Base-by-base conservation (phyloP, 1,284 basidiomycete species). In the Austroboletus novae-zelandiae region DNA sequence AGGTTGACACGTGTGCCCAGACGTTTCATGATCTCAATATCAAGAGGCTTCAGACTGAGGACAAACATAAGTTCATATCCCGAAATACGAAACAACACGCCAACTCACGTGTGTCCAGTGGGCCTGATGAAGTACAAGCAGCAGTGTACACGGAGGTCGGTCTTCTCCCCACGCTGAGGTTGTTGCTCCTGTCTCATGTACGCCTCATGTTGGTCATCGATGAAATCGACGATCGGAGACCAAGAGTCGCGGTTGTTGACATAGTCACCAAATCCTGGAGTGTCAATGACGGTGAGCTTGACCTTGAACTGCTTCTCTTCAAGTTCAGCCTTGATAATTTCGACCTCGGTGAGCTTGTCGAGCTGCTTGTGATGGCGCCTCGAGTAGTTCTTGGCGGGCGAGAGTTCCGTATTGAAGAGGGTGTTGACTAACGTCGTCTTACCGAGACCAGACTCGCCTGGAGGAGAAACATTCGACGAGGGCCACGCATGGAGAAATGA, bases 181-280 rank as follows among this genome's bases (percentile, higher is more conserved):
- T 99, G 97, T 74, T 99, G 97, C 74, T 99, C 96, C 74, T 99
- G 96, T 52, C 96, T 84, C 96, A 99, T 98, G 75, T 96, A 99
- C 30, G 91, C 89, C 74, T 99, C 97, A 71, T 99, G 96, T 76
- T 99, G 96, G 78, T 99, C 97, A 71, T 99, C 97, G 64, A 99
- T 94, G 71, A 99, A 99, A 72, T 99, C 96, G 67, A 99, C 89
- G 58, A 99, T 98, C 51, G 97, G 96, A 18, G 85, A 80, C 96
- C 96, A 99, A 40, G 91, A 94, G 72, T 99, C 96, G 55, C 94
- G 86, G 83, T 99, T 99, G 87, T 99, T 98, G 75, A 99, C 94
- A 67, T 98, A 98, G 86, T 99, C 96, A 37, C 96, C 96, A 60
- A 98, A 99, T 17, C 96, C 96, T 53, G 96, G 96, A 20, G 95